Evolutionary conservation across 192 early-diverging fungal genomes (phyloP).

Genomic region (Neocallimastix lanati): DNA sequence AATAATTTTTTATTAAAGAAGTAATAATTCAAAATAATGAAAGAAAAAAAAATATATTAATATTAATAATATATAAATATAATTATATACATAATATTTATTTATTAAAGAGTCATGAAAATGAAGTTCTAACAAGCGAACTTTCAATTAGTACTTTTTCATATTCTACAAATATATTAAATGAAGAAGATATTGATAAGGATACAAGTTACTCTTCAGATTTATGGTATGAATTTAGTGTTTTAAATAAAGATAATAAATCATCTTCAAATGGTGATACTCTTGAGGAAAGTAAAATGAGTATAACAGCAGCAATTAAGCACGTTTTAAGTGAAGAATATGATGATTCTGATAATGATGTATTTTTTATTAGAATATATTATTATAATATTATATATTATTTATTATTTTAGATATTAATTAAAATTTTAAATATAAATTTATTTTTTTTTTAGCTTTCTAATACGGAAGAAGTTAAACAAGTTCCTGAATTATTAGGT

Average conservation of each 20-base stretch:
- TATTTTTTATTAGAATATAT: background rate
- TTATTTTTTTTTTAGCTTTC: background rate
- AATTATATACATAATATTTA: too few species aligned
- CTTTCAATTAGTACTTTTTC: background rate
- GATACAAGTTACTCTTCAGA: background rate
- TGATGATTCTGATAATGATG: background rate
- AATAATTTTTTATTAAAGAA: too few species aligned
- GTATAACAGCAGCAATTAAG: background rate
- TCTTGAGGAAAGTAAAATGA: background rate
- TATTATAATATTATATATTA: too few species aligned
- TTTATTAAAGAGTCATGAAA: background rate
- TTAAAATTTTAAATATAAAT: too few species aligned
- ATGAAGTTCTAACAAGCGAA: background rate
- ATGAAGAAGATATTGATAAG: background rate
- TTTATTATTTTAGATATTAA: too few species aligned
- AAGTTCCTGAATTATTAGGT: background rate
- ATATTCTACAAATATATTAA: background rate
- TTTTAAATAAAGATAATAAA: background rate
- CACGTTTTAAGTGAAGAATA: background rate
- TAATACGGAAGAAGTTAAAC: background rate
- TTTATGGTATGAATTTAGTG: background rate
- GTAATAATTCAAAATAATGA: too few species aligned
- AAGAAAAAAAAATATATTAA: too few species aligned
- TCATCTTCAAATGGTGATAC: background rate
- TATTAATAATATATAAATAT: too few species aligned